Conservation (phyloP, 352 stramenopile genomes). For the Phytophthora ohioensis region DNA sequence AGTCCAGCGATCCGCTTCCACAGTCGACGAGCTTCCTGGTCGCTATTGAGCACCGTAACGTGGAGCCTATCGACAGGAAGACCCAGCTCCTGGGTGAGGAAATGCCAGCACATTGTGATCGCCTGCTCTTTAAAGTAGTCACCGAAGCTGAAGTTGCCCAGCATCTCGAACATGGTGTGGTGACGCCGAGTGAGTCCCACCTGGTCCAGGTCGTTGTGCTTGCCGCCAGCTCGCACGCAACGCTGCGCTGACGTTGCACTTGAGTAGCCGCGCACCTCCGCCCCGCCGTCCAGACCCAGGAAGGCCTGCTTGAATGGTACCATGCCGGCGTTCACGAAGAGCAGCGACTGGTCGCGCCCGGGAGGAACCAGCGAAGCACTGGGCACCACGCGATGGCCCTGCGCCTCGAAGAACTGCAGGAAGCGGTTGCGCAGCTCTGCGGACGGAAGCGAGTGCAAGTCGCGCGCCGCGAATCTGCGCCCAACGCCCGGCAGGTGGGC, state of each 20-base stretch:
- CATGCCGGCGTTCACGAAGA: slow-evolving; percentile 98
- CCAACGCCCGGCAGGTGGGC: slow-evolving; percentile 1
- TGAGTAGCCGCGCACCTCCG: slow-evolving; percentile 83
- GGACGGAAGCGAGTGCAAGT: slow-evolving; percentile 53
- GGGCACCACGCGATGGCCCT: slow-evolving; percentile 68
- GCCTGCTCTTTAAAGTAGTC: slow-evolving; percentile 98
- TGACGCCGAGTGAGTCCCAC: slow-evolving; percentile 97
- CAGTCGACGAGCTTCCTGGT: slow-evolving; percentile 65
- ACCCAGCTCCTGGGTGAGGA: slow-evolving; percentile 92
- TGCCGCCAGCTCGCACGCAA: slow-evolving; percentile 97
- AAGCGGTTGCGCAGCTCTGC: slow-evolving; percentile 62
- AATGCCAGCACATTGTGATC: slow-evolving; percentile 95
- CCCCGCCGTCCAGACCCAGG: slow-evolving; percentile 56
- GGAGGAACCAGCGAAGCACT: slow-evolving; percentile 80
- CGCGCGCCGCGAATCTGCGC: slow-evolving; percentile 14
- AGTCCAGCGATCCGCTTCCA: slow-evolving; percentile 69
- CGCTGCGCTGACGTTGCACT: slow-evolving; percentile 96
- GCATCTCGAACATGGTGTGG: slow-evolving; percentile 99
- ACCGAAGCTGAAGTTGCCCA: slow-evolving; percentile 98
- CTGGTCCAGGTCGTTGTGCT: slow-evolving; percentile 99
- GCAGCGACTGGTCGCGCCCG: slow-evolving; percentile 92
- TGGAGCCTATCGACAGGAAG: slow-evolving; percentile 66
- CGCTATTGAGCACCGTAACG: slow-evolving; percentile 72
- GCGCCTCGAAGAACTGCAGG: slow-evolving; percentile 72
- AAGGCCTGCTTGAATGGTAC: slow-evolving; percentile 96